A percentile compares a stretch with the other conserved stretches of the same genome.
Conservation (phyloP, 495 filamentous ascomycete genomes). For the Hypoxylon rickii region DNA sequence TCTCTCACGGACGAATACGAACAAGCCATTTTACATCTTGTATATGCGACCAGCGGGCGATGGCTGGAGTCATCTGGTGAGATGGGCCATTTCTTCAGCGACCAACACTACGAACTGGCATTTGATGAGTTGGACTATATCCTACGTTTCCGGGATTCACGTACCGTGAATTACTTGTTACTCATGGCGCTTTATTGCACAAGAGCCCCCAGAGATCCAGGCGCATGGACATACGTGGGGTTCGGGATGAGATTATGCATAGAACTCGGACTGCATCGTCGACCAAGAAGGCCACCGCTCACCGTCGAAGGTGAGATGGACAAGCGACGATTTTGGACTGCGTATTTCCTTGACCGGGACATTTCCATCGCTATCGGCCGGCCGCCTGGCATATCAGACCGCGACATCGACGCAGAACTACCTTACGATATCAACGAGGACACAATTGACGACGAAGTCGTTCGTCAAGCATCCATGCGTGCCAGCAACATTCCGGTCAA, state of each 20-base stretch:
- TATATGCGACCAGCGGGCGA: conserved; percentile 39
- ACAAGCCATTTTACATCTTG: conserved; percentile 36
- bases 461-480: conserved; percentile 37
- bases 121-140: conserved; percentile 34
- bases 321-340: conserved; percentile 58
- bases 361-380: conserved; percentile 59
- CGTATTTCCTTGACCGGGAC: conserved; percentile 58
- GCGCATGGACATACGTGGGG: conserved; percentile 45
- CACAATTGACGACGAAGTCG: conserved; percentile 47
- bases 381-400: conserved; percentile 57
- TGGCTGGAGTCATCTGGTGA: conserved; percentile 41
- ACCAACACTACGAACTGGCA: conserved; percentile 39
- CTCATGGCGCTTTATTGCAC: conserved; percentile 39
- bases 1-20: conserved; percentile 37
- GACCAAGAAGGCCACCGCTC: conserved; percentile 50
- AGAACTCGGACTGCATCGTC: conserved; percentile 59
- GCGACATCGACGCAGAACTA: conserved; percentile 57
- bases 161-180: conserved; percentile 39
- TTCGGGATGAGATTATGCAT: conserved; percentile 58
- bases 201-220: conserved; percentile 37
- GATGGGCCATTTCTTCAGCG: conserved; percentile 36
- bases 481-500: conserved; percentile 36
- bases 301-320: conserved; percentile 55
- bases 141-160: conserved; percentile 33
- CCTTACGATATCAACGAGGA: conserved; percentile 55